Conservation (phyloP, 805 yeast species). For the Zygoascus bituminiphila region DNA sequence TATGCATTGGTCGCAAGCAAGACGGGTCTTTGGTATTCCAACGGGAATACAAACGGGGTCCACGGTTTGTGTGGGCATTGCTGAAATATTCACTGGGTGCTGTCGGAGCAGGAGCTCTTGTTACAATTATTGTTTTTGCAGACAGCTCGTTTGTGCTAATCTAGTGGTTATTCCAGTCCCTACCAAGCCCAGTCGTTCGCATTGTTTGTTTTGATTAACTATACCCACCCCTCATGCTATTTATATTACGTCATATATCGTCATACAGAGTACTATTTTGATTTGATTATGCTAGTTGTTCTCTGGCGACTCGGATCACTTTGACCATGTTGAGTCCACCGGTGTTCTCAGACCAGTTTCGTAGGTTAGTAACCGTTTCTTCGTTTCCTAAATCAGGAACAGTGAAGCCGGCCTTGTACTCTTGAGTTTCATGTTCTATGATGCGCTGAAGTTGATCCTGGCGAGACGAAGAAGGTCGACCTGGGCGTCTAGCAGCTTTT, state of each 20-base stretch:
- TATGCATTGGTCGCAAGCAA: constrained; percentile 2
- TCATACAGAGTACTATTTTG: not conserved
- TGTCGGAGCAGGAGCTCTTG: not conserved
- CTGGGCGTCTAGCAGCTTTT: constrained; percentile 63
- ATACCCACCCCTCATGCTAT: not conserved
- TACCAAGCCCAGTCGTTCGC: not conserved
- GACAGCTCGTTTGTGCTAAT: constrained; percentile 1
- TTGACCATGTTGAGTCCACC: constrained; percentile 68
- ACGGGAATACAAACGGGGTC: not conserved
- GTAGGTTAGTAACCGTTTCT: constrained; percentile 49
- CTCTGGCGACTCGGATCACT: constrained; percentile 31
- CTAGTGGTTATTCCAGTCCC: not conserved
- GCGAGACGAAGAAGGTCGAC: constrained; percentile 70
- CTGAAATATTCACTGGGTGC: not conserved
- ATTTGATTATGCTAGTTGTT: constrained; percentile 4
- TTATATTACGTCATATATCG: not conserved
- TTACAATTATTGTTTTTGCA: not conserved
- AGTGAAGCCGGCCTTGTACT: constrained; percentile 57
- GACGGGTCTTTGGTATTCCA: constrained; percentile 4
- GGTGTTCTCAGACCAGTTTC: constrained; percentile 72
- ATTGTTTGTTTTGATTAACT: not conserved
- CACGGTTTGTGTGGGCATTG: not conserved
- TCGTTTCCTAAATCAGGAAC: constrained; percentile 65
- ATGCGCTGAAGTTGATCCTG: constrained; percentile 60
- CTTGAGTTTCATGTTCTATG: constrained; percentile 50